Conservation (phyloP, 2,329 filamentous ascomycete species). For the Talaromyces sp. region DNA sequence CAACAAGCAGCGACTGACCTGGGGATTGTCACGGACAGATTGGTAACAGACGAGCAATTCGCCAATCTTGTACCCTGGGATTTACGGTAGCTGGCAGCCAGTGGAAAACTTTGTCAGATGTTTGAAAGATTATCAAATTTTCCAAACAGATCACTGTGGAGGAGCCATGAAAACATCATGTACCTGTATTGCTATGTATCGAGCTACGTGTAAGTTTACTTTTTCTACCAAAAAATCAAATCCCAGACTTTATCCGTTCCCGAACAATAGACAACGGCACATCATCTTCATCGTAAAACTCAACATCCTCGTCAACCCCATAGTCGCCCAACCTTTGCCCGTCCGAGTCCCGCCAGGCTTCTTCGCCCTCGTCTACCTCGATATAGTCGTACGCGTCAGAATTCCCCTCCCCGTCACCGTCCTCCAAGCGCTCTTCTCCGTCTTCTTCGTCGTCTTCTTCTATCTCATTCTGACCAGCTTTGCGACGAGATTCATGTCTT, state of each 20-base stretch:
- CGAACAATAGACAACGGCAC: conserved; percentile 43
- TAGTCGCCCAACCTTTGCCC: conserved; percentile 59
- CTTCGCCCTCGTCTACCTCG: conserved; percentile 45
- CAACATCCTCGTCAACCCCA: conserved; percentile 58
- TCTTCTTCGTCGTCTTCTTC: conserved; percentile 15
- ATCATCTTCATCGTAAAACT: conserved; percentile 60
- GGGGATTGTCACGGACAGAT: neutral
- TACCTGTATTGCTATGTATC: neutral
- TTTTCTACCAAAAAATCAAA: neutral
- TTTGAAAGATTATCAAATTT: neutral
- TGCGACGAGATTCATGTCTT: conserved; percentile 20
- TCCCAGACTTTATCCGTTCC: conserved; percentile 7
- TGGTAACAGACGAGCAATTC: neutral
- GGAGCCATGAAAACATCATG: neutral
- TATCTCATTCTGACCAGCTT: conserved; percentile 10
- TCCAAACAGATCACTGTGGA: neutral
- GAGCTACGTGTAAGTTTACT: neutral
- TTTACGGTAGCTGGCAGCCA: neutral
- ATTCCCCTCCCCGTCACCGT: neutral
- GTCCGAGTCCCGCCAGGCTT: conserved; percentile 58
- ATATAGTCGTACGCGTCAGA: conserved; percentile 2
- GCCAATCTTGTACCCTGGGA: neutral
- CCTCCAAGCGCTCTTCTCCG: neutral
- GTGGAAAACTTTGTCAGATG: neutral
- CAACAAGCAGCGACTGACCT: neutral